Evolutionary conservation across 2,329 filamentous ascomycete genomes (phyloP).

Genomic region (Diaporthe sp.): DNA sequence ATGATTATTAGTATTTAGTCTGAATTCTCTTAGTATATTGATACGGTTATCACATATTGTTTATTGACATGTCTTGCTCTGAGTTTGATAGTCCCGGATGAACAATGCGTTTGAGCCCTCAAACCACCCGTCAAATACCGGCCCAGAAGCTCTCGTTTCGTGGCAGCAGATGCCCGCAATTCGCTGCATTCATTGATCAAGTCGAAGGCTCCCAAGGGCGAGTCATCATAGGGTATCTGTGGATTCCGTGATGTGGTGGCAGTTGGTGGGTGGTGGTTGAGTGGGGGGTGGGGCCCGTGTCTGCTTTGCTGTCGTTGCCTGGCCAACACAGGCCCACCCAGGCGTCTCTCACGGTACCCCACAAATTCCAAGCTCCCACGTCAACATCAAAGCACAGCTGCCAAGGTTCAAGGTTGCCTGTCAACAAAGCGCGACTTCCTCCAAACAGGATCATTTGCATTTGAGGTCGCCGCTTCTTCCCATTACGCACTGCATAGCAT

Average conservation of each 20-base stretch:
- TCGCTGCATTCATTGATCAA: not conserved
- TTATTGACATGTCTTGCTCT: not conserved
- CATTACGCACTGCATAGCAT: constrained; percentile 15
- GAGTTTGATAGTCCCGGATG: fast-evolving
- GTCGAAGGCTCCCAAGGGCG: not conserved
- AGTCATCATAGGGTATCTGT: not conserved
- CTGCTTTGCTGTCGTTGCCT: constrained; percentile 15
- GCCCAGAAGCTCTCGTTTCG: too few species aligned
- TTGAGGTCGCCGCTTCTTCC: constrained; percentile 12
- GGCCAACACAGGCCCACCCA: constrained; percentile 2
- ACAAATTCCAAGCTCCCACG: constrained; percentile 34
- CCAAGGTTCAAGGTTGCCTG: constrained; percentile 15
- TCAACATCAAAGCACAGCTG: constrained; percentile 28
- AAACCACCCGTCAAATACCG: not conserved
- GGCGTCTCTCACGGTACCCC: not conserved
- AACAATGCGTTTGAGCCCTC: not conserved
- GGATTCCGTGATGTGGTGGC: not conserved
- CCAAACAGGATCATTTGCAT: constrained; percentile 14
- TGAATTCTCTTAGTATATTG: not conserved
- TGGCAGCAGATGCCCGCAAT: not conserved
- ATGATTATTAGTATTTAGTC: constrained; percentile 7
- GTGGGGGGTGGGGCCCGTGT: not conserved
- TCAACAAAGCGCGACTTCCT: constrained; percentile 34
- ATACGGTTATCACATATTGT: not conserved
- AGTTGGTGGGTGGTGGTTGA: too few species aligned